These are phyloP conservation scores for Clarireedia hainanense DNA, from an alignment of 2,329 filamentous ascomycete species.

Conservation along the genomic window DNA sequence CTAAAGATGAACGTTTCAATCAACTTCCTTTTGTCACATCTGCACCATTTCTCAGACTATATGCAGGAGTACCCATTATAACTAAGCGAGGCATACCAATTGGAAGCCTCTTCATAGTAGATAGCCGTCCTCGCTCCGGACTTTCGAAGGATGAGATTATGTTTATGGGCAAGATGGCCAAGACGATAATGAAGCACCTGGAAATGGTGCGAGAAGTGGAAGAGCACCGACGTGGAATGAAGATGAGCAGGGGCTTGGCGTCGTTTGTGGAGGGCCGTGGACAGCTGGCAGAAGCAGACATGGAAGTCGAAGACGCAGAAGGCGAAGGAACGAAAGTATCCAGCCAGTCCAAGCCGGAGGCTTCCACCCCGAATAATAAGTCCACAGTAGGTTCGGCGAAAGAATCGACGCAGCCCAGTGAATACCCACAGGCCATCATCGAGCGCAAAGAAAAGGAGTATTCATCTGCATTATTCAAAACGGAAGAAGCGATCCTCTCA, in stretches of 20 bases:
- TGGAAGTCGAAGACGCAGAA: constrained; percentile 23
- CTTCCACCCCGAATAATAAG: constrained; percentile 12
- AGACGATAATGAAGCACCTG: constrained; percentile 52
- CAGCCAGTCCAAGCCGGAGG: constrained; percentile 24
- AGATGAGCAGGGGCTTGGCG: constrained; percentile 46
- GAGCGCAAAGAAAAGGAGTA: constrained; percentile 24
- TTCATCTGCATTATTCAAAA: constrained; percentile 14
- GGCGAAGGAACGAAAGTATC: constrained; percentile 26
- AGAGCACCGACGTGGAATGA: constrained; percentile 45
- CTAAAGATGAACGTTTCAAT: constrained; percentile 25
- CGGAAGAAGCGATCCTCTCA: constrained; percentile 15
- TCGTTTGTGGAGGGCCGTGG: constrained; percentile 43
- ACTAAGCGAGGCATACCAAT: constrained; percentile 35
- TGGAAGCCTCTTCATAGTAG: constrained; percentile 53
- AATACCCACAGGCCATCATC: constrained; percentile 7
- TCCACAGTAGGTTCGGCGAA: constrained; percentile 16
- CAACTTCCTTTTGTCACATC: constrained; percentile 24
- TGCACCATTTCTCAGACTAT: constrained; percentile 24
- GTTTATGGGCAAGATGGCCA: constrained; percentile 50
- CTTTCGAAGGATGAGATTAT: constrained; percentile 40
- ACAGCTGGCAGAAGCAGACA: constrained; percentile 24
- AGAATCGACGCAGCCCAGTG: constrained; percentile 7
- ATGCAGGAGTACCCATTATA: constrained; percentile 29
- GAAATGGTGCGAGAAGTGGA: constrained; percentile 47
- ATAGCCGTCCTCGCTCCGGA: constrained; percentile 44